Conservation (phyloP, 2,329 filamentous ascomycete species). For the Trichoderma endophyticum region DNA sequence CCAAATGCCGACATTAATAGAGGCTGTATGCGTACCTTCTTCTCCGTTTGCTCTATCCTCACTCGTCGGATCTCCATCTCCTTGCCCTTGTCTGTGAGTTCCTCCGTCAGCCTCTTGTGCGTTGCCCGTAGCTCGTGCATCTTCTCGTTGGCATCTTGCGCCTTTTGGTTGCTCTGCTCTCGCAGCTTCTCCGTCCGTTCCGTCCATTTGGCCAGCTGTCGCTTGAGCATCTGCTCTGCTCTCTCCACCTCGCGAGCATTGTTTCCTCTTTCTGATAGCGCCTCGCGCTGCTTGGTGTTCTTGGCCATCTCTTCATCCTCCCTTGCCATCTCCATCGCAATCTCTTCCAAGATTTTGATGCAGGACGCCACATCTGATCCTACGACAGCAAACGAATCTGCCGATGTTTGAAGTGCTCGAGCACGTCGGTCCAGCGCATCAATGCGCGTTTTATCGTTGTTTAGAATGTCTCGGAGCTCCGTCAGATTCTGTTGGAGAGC, state of each 20-base stretch:
- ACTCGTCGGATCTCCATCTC: conserved; percentile 91
- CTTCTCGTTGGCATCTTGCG: conserved; percentile 73
- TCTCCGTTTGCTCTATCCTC: conserved; percentile 97
- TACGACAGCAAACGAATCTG: conserved; percentile 84
- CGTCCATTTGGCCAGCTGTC: conserved; percentile 81
- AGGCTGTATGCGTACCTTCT: conserved; percentile 65
- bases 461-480: conserved; percentile 76
- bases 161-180: conserved; percentile 76
- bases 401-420: conserved; percentile 87
- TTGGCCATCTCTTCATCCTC: conserved; percentile 87
- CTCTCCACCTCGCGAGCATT: conserved; percentile 90
- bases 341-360: conserved; percentile 85
- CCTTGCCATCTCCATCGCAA: conserved; percentile 76
- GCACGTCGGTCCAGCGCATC: conserved; percentile 82
- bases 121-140: conserved; percentile 86
- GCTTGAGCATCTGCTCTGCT: conserved; percentile 76
- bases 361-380: conserved; percentile 81
- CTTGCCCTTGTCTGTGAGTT: conserved; percentile 79
- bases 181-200: conserved; percentile 83
- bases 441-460: conserved; percentile 76
- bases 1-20: neutral
- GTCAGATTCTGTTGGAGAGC: conserved; percentile 77
- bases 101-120: conserved; percentile 77
- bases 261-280: conserved; percentile 81
- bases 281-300: conserved; percentile 79